Conservation (phyloP, 192 early-diverging fungal species). For the Podila clonocystis region DNA sequence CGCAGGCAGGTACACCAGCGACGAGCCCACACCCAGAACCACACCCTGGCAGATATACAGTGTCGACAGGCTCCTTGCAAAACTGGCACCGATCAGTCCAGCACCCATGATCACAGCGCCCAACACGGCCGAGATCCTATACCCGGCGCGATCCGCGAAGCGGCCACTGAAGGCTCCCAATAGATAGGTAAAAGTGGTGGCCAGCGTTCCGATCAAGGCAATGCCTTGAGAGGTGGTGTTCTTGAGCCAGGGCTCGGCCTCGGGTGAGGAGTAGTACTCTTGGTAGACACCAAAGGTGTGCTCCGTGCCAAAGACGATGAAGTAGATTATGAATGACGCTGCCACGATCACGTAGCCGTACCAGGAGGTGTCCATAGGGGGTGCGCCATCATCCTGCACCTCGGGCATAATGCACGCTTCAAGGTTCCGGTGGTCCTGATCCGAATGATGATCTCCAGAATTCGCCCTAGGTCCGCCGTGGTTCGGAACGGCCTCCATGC, state of each 20-base stretch:
- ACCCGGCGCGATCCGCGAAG: conserved; percentile 38
- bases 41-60: conserved; percentile 51
- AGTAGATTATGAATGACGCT: conserved; percentile 33
- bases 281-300: conserved; percentile 51
- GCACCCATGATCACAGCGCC: conserved; percentile 43
- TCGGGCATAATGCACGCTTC: conserved; percentile 22
- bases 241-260: conserved; percentile 32
- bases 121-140: conserved; percentile 23
- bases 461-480: not conserved
- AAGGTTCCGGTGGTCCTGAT: conserved; percentile 4
- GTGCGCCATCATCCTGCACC: conserved; percentile 13
- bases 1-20: conserved; percentile 53
- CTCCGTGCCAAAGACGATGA: conserved; percentile 49
- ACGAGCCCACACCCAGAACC: conserved; percentile 51
- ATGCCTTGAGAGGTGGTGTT: conserved; percentile 14
- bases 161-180: conserved; percentile 40
- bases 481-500: not conserved
- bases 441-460: not conserved
- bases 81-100: conserved; percentile 47
- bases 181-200: conserved; percentile 45
- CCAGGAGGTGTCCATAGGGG: conserved; percentile 48
- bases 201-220: conserved; percentile 48
- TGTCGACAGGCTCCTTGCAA: conserved; percentile 17
- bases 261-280: conserved; percentile 31
- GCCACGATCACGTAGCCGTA: conserved; percentile 46